Evolutionary conservation across 2,329 filamentous ascomycete genomes (phyloP).

Genomic region (Microsporum audouinii): DNA sequence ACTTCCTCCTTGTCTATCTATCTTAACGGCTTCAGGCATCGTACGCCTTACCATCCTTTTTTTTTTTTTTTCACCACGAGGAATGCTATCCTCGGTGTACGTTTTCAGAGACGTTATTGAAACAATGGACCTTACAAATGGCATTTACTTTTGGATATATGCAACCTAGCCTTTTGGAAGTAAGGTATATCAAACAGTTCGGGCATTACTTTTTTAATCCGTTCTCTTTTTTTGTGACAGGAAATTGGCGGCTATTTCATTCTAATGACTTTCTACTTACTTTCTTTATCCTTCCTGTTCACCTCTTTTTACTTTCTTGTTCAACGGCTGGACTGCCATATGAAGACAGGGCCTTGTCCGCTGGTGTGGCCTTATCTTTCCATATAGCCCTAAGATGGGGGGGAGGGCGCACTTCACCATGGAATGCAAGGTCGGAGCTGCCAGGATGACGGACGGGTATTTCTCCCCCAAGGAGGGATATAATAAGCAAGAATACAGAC

Average conservation of each 20-base stretch:
- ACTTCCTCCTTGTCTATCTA: not conserved
- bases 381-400: not conserved
- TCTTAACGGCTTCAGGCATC: not conserved
- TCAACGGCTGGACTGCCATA: not conserved
- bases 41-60: not conserved
- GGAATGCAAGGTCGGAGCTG: not conserved
- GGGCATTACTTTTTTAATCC: not conserved
- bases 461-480: not conserved
- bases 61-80: not conserved
- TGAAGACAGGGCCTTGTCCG: not conserved
- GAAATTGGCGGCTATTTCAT: constrained; percentile 3
- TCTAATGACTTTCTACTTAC: not conserved
- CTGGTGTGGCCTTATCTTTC: not conserved
- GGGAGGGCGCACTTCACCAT: not conserved
- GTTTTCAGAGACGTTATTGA: constrained; percentile 4
- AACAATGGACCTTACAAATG: not conserved
- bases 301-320: not conserved
- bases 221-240: not conserved
- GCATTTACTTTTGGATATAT: not conserved
- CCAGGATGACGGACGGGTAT: not conserved
- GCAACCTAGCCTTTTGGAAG: not conserved
- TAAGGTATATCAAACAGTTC: not conserved
- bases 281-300: not conserved
- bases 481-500: not conserved
- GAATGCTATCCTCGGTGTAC: constrained; percentile 1